Evolutionary conservation across 129 eudicot genomes (phyloP), one percentile per base, ranked within the genome.

Genomic region (Lactuca sativa): DNA sequence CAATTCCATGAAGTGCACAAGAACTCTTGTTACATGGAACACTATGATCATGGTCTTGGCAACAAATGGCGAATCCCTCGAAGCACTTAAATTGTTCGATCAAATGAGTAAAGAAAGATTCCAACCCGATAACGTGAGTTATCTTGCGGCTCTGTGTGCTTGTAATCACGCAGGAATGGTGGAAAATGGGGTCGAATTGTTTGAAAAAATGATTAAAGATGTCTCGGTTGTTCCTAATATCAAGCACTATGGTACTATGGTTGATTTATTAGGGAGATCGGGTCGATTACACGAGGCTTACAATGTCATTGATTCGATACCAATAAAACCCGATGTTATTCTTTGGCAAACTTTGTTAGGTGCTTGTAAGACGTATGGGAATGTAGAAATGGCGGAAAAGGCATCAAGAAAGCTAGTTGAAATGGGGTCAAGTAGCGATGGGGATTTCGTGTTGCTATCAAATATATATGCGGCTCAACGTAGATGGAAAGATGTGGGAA

Each of bases 311-410:
- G 63, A 80, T 36, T 81, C 86, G n/a, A 86, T 92, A 86, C 95
- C 97, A 11, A 73, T 82, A 74, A 62, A 34, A 15, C 97, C 97
- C 0, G 96, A 92, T 77, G 69, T 75, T 36, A 95, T 92, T n/a
- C 86, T 92, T 13, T 92, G 97, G 97, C 96, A 92, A 59, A 92
- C 97, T 12, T 64, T 92, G 17, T 56, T 92, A 57, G 96, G 97
- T 52, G 96, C 97, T 7, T 88, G 87, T 38, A 92, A 86, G 69
- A 92, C 91, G 8, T 79, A 88, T 53, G 89, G 95, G 43, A 77
- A 92, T 38, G 84, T 86, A 59, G 95, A 86, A 36, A 67, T 92
- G 83, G 97, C 91, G 3, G 97, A 92, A 81, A 80, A 71, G 59
- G 97, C 91, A 4, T 88, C 97, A 17, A 82, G 70, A 49, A 92